These are phyloP conservation scores for Didymella pomorum DNA, from an alignment of 2,329 filamentous ascomycete genomes.

Conservation along the genomic window DNA sequence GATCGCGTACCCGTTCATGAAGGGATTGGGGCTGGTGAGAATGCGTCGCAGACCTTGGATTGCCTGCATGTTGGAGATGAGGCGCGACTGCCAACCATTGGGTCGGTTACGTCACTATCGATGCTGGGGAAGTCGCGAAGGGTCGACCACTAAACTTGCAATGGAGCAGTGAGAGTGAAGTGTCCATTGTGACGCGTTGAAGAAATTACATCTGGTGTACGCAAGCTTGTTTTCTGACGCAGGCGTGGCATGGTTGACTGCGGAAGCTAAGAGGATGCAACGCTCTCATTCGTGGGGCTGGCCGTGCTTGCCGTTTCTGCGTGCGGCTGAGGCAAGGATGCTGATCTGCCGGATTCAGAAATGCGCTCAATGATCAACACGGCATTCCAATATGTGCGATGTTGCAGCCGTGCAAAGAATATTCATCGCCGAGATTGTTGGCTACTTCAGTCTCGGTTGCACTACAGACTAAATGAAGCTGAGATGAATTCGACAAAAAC, in stretches of 20 bases:
- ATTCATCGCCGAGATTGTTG: neutral
- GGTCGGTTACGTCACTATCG: conserved; percentile 8
- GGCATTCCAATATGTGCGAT: neutral
- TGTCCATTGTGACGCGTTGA: conserved; percentile 4
- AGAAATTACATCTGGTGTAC: conserved; percentile 9
- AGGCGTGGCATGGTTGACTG: conserved; percentile 9
- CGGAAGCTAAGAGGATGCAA: conserved; percentile 9
- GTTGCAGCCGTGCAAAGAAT: neutral
- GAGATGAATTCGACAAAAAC: conserved; percentile 4
- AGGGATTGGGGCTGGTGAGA: conserved; percentile 12
- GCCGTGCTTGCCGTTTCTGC: conserved; percentile 5
- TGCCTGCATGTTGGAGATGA: conserved; percentile 11
- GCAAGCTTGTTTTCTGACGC: conserved; percentile 14
- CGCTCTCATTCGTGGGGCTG: conserved; percentile 13
- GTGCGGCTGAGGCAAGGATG: conserved; percentile 9
- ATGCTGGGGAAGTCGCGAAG: neutral
- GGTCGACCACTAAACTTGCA: neutral
- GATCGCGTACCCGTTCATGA: conserved; percentile 17
- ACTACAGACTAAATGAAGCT: conserved; percentile 15
- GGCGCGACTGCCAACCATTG: conserved; percentile 7
- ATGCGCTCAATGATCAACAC: neutral
- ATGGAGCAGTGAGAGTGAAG: neutral
- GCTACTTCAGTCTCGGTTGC: conserved; percentile 1
- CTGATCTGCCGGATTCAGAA: neutral
- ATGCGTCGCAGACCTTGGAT: conserved; percentile 13